phyloP scores from a whole-genome alignment of 2,329 filamentous ascomycete genomes.

The Phaeosphaeria sp. region DNA sequence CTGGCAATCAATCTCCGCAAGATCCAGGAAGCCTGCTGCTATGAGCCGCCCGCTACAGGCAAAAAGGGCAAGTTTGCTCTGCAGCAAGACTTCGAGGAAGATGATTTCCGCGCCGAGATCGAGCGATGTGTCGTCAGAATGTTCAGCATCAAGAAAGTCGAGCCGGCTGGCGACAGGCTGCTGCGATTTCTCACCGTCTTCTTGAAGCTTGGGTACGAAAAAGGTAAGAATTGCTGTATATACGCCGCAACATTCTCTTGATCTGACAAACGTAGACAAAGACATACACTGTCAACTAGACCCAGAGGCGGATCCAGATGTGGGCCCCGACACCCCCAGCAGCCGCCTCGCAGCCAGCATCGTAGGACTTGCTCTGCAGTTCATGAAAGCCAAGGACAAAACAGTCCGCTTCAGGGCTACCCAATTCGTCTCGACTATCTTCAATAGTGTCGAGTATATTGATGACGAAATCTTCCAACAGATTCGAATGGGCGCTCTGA shows the following conservation, averaged over 20 bases:
- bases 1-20: conserved; percentile 86
- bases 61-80: conserved; percentile 50
- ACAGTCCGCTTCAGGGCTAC: conserved; percentile 87
- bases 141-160: conserved; percentile 89
- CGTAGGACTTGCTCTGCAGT: conserved; percentile 73
- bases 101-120: conserved; percentile 87
- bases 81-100: conserved; percentile 74
- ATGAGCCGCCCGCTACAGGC: conserved; percentile 59
- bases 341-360: conserved; percentile 78
- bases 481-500: conserved; percentile 78
- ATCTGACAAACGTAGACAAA: conserved; percentile 20
- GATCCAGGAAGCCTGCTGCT: conserved; percentile 82
- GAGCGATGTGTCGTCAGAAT: conserved; percentile 80
- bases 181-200: conserved; percentile 90
- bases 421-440: conserved; percentile 86
- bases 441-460: conserved; percentile 90
- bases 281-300: conserved; percentile 34
- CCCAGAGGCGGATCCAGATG: conserved; percentile 71
- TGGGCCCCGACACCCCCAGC: conserved; percentile 82
- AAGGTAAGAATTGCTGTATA: conserved; percentile 29
- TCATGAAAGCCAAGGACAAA: conserved; percentile 90
- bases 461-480: conserved; percentile 90
- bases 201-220: conserved; percentile 71
- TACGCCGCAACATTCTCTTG: no score
- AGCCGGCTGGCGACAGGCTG: conserved; percentile 83